Evolutionary conservation across 441 rosid species (phyloP), one percentile per base, ranked within the genome.

Genomic region (Brassica hybrid): DNA sequence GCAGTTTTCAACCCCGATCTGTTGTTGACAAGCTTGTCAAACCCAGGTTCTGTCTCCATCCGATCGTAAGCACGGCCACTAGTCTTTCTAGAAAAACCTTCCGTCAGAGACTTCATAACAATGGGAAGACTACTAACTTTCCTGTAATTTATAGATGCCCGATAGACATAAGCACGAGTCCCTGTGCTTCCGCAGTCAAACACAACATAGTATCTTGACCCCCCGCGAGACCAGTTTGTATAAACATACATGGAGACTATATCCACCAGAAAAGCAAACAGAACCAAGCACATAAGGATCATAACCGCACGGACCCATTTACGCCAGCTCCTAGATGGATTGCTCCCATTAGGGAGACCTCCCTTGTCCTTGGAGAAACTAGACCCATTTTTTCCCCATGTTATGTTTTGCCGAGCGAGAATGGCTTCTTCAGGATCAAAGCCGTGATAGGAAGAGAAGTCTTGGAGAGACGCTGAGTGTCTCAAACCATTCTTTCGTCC

Each of bases 131-230:
- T 81, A 12, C 88, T 87, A 64, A 84, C 88, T 71, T 80, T 87
- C 71, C 63, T 84, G 79, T 84, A 86, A 80, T 83, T 84, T 81
- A 89, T 69, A 8, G 95, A 88, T 23, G 97, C 93, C 81, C 83
- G 86, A 71, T 93, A 93, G 61, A 92, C 97, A 78, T 85, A 85
- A 65, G 87, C 97, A 74, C 98, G 92, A 80, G 98, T 96, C 79
- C 99, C 99, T 3, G 99, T 96, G 84, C 99, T 96, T 83, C 99
- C 99, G 82, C 99, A 93, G 75, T 96, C 99, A 79, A 96, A 93
- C 83, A 96, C 96, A 69, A 96, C 93, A 67, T 90, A 96, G 82
- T 83, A 96, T 79, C 88, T 90, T 30, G 97, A 88, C 27, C 86
- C 82, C 75, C 91, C 95, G 57, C 77, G 86, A 63, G 89, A 87